These are phyloP conservation scores for Fusarium euwallaceae DNA, from an alignment of 2,329 filamentous ascomycete genomes.

Conservation along the genomic window DNA sequence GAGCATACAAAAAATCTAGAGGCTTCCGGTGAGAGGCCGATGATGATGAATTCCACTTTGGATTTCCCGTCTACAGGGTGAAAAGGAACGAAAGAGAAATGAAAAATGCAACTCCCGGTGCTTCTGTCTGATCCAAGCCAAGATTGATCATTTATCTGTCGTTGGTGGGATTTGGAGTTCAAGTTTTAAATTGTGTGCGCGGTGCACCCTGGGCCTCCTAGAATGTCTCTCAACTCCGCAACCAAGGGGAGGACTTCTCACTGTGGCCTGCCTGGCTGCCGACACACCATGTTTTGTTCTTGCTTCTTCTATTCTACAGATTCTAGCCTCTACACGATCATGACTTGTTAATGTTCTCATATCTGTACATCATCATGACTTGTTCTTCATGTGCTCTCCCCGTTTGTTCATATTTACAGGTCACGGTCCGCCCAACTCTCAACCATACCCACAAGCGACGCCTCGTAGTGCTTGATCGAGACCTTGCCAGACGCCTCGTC, in stretches of 20 bases:
- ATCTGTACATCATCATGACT: conserved; percentile 7
- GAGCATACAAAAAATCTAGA: conserved; percentile 56
- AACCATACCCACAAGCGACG: conserved; percentile 83
- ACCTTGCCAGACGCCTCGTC: conserved; percentile 78
- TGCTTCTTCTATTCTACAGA: conserved; percentile 36
- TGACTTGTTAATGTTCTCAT: conserved; percentile 8
- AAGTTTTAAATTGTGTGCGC: conserved; percentile 30
- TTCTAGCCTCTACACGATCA: conserved; percentile 4
- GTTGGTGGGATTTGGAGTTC: conserved; percentile 22
- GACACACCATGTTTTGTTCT: conserved; percentile 12
- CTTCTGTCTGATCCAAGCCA: conserved; percentile 23
- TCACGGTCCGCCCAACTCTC: conserved; percentile 81
- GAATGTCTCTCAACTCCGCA: conserved; percentile 7
- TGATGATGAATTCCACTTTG: conserved; percentile 49
- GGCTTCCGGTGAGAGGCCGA: conserved; percentile 51
- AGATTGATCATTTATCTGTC: conserved; percentile 35
- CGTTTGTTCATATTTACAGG: conserved; percentile 50
- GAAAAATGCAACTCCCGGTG: conserved; percentile 28
- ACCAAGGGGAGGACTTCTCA: not conserved
- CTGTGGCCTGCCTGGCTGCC: not conserved
- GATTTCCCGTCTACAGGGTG: conserved; percentile 40
- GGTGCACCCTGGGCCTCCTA: not conserved
- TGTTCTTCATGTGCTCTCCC: not conserved
- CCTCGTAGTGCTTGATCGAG: conserved; percentile 86
- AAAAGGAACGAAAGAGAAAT: conserved; percentile 12